Evolutionary conservation across 345 rosid genomes (phyloP).

Genomic region (Euphorbia peplus): DNA sequence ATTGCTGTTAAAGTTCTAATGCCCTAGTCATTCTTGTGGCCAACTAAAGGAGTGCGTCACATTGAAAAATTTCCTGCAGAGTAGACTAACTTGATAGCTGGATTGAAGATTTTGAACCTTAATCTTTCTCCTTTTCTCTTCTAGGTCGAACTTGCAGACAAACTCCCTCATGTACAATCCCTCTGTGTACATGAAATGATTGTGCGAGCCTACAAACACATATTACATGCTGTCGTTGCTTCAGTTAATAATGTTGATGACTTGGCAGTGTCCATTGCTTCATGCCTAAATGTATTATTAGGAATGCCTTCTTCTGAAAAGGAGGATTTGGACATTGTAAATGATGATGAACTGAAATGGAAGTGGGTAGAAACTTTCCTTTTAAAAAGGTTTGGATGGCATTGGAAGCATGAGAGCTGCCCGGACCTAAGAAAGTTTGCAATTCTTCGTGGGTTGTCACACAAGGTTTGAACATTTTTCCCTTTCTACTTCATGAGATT

Average conservation of each 20-base stretch:
- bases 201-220: slow-evolving; percentile 33
- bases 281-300: slow-evolving; percentile 30
- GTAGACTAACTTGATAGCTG: neutral
- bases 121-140: slow-evolving; percentile 1
- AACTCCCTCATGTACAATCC: slow-evolving; percentile 37
- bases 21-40: neutral
- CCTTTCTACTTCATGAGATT: neutral
- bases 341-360: slow-evolving; percentile 30
- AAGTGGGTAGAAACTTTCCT: slow-evolving; percentile 35
- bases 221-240: slow-evolving; percentile 35
- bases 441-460: slow-evolving; percentile 36
- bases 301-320: slow-evolving; percentile 28
- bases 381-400: slow-evolving; percentile 31
- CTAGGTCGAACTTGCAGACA: slow-evolving; percentile 36
- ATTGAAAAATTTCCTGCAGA: neutral
- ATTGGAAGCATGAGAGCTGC: slow-evolving; percentile 25
- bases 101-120: slow-evolving; percentile 1
- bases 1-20: neutral
- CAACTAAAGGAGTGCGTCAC: neutral
- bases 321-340: slow-evolving; percentile 20
- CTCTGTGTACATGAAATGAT: slow-evolving; percentile 38
- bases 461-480: slow-evolving; percentile 23
- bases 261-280: slow-evolving; percentile 28
- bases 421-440: slow-evolving; percentile 29
- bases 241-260: slow-evolving; percentile 18